Conservation (phyloP, 164 flowering plant genomes). For the Vitis vinifera region DNA sequence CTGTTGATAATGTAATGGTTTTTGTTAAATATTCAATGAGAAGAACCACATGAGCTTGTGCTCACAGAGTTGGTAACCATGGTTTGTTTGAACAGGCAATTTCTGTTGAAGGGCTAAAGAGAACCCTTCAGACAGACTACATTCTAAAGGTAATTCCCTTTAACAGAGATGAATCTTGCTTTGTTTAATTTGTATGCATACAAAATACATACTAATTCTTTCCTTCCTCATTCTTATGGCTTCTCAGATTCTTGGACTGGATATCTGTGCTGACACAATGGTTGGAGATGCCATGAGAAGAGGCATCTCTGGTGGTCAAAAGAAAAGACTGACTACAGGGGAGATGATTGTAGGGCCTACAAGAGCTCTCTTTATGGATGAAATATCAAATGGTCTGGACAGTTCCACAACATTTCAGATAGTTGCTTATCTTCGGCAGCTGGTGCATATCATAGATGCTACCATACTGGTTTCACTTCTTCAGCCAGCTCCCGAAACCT, state of each 20-base stretch:
- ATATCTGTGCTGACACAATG: slow-evolving; percentile 61
- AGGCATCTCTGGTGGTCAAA: slow-evolving; percentile 83
- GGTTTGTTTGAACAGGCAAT: slow-evolving; percentile 44
- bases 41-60: too few species aligned
- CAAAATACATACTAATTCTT: slow-evolving; percentile 3
- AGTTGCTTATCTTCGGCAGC: slow-evolving; percentile 45
- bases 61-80: not conserved
- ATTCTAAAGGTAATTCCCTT: slow-evolving; percentile 51
- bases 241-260: slow-evolving; percentile 70
- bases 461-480: slow-evolving; percentile 44
- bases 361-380: slow-evolving; percentile 48
- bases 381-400: slow-evolving; percentile 54
- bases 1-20: too few species aligned
- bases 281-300: slow-evolving; percentile 75
- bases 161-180: not conserved
- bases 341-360: slow-evolving; percentile 61
- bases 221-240: not conserved
- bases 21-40: too few species aligned
- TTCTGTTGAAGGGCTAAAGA: slow-evolving; percentile 50
- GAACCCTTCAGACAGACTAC: slow-evolving; percentile 68
- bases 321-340: slow-evolving; percentile 67
- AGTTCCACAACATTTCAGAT: slow-evolving; percentile 57
- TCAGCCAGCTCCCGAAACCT: slow-evolving; percentile 54
- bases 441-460: slow-evolving; percentile 40
- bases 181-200: not conserved